These are phyloP conservation scores for Caryopteris hybrid DNA, from an alignment of 305 asterid genomes.

Conservation along the genomic window DNA sequence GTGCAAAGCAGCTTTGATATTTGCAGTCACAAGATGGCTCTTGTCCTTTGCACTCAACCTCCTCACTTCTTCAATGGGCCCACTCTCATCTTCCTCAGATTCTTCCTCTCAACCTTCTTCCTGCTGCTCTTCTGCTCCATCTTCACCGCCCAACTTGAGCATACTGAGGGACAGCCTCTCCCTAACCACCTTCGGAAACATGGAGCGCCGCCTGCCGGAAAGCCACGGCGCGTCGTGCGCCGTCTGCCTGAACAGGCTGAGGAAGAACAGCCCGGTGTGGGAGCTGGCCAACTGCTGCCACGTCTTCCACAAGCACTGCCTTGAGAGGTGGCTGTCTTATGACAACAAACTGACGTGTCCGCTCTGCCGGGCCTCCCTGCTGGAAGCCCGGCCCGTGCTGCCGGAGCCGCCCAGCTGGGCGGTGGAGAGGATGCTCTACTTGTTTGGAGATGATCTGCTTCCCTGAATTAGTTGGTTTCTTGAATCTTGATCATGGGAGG, in stretches of 20 bases:
- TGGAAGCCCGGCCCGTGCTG: slow-evolving; percentile 21
- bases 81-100: slow-evolving; percentile 16
- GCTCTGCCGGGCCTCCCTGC: slow-evolving; percentile 58
- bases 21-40: slow-evolving; percentile 56
- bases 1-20: slow-evolving; percentile 54
- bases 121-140: slow-evolving; percentile 6
- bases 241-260: slow-evolving; percentile 52
- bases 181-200: slow-evolving; percentile 39
- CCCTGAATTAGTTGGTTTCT: slow-evolving; percentile 13
- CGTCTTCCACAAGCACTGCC: slow-evolving; percentile 67
- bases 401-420: slow-evolving; percentile 75
- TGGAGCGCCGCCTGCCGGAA: slow-evolving; percentile 31
- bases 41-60: slow-evolving; percentile 40
- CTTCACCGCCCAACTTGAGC: slow-evolving; percentile 28
- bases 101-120: slow-evolving; percentile 15
- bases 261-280: slow-evolving; percentile 51
- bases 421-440: slow-evolving; percentile 69
- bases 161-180: slow-evolving; percentile 37
- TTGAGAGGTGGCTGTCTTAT: slow-evolving; percentile 60
- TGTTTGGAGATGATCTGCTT: slow-evolving; percentile 81
- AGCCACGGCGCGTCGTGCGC: slow-evolving; percentile 42
- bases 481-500: slow-evolving; percentile 17
- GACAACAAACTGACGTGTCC: slow-evolving; percentile 63
- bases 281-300: slow-evolving; percentile 70
- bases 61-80: slow-evolving; percentile 23